phyloP scores from a whole-genome alignment of 805 yeast genomes.

The Cyberlindnera bimundalis region DNA sequence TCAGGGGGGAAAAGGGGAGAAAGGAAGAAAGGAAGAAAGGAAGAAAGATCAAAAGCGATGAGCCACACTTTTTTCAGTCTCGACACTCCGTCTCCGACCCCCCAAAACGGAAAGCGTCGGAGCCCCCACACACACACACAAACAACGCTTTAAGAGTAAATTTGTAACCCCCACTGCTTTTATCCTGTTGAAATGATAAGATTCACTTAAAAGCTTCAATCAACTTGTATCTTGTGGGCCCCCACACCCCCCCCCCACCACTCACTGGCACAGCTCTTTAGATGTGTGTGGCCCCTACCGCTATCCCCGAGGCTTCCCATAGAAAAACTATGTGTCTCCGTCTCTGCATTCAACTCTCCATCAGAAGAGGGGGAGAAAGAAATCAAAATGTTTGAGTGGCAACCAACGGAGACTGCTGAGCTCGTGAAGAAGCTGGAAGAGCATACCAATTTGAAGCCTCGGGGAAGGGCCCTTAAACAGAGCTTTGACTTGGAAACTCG shows the following conservation, averaged over 20 bases:
- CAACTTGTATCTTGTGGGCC: too few species aligned
- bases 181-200: too few species aligned
- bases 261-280: too few species aligned
- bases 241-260: too few species aligned
- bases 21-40: too few species aligned
- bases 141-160: too few species aligned
- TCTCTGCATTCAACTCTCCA: neutral
- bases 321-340: neutral
- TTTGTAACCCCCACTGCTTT: neutral
- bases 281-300: neutral
- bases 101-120: neutral
- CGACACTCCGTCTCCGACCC: neutral
- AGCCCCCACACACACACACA: too few species aligned
- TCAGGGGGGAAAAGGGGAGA: too few species aligned
- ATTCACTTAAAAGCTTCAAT: too few species aligned
- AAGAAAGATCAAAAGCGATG: neutral
- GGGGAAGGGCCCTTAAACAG: constrained; percentile 33
- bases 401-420: neutral
- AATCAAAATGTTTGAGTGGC: constrained; percentile 3
- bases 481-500: constrained; percentile 23
- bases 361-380: too few species aligned
- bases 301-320: neutral
- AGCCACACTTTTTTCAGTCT: neutral
- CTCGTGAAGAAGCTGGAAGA: constrained; percentile 3
- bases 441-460: constrained; percentile 1